These are phyloP conservation scores for Elongisporangium anandrum DNA, from an alignment of 352 stramenopile species.

Conservation along the genomic window DNA sequence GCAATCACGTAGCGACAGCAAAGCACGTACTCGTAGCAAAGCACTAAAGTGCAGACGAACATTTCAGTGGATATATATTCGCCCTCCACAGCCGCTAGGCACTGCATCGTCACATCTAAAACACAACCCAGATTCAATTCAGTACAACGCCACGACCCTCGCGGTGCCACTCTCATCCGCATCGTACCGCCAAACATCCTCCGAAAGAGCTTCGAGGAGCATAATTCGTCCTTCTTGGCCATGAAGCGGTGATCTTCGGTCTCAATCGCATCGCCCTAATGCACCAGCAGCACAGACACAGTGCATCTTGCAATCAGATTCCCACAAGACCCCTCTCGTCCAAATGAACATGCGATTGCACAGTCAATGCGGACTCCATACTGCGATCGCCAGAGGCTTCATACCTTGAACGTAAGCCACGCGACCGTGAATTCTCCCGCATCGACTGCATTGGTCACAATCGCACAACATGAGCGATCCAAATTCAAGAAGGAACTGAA, in stretches of 20 bases:
- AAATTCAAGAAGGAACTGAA: not conserved
- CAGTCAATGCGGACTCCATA: not conserved
- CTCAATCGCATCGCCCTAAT: conserved; percentile 66
- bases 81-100: conserved; percentile 47
- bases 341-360: too few species aligned
- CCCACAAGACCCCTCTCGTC: not conserved
- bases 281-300: not conserved
- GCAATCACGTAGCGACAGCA: not conserved
- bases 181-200: conserved; percentile 64
- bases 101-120: conserved; percentile 58
- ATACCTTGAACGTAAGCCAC: conserved; percentile 85
- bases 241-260: conserved; percentile 57
- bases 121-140: not conserved
- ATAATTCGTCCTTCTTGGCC: conserved; percentile 60
- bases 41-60: conserved; percentile 65
- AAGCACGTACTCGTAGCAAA: conserved; percentile 70
- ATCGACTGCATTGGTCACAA: conserved; percentile 36
- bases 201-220: conserved; percentile 73
- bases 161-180: not conserved
- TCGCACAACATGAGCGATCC: not conserved
- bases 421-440: conserved; percentile 76
- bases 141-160: not conserved
- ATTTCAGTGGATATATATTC: conserved; percentile 65
- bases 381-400: not conserved
- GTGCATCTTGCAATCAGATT: not conserved